Base-by-base conservation (phyloP, 306 rosid species). In the Senna siamea region DNA sequence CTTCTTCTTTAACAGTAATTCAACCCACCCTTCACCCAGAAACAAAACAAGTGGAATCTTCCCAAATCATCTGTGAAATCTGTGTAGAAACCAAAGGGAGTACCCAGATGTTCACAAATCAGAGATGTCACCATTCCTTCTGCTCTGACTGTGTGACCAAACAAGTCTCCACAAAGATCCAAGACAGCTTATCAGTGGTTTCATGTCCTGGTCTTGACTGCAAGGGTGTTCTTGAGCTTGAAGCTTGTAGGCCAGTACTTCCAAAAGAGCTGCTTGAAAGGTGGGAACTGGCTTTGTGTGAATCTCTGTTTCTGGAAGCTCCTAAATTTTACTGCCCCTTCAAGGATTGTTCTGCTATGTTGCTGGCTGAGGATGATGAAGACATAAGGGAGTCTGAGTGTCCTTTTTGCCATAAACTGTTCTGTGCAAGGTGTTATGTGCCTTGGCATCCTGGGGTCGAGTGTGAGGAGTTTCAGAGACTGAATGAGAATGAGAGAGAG, bases 351-450 rank as follows among this genome's bases (percentile, higher is more conserved):
- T 85, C 92, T 2, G 92, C 74, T 2, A 71, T 78, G 87, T 37
- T 78, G 79, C 46, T 83, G 30, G 15, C 60, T 18, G 68, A 79
- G 2, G 5, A 7, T 9, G 84, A 67, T 3, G 77, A 7, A 2
- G 51, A 5, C 0, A 59, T 81, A 13, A 64, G 14, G 72, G 83
- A 79, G 13, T 19, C 85, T 18, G 83, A 76, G 70, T 91, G 97
- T 2, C 93, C 93, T 5, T 14, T 58, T 59, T 91, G 97, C 53
- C 82, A 84, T 30, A 81, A 89, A n/a, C 12, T 87, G 57, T 87
- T 92, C 66, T 92, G 97, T 48, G 88, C 87, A 0, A 74, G 48
- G 51, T 92, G 96, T 28, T 7, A 15, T 52, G 97, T 86, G 19
- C 72, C 89, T 2, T 92, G 96, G 97, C 97, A 92, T 43, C 10